Conservation (phyloP, 1,139 yeast species). For the Zygosaccharomyces sapae region DNA sequence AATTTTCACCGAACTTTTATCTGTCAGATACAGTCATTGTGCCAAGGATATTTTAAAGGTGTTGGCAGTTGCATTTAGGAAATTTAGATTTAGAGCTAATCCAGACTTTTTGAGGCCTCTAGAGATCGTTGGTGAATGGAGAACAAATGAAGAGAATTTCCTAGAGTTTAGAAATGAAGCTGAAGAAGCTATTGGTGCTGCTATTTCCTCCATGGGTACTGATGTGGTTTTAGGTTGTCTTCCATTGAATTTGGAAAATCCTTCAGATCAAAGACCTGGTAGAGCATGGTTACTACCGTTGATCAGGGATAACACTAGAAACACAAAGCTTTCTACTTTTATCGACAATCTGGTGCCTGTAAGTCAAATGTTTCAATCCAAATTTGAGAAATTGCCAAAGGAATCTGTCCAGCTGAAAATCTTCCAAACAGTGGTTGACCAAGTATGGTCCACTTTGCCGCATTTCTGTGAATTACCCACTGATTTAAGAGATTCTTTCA, state of each 20-base stretch:
- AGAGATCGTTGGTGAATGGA: slow-evolving; percentile 77
- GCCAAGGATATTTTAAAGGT: slow-evolving; percentile 72
- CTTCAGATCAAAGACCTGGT: slow-evolving; percentile 53
- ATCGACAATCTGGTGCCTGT: slow-evolving; percentile 63
- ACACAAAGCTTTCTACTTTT: slow-evolving; percentile 65
- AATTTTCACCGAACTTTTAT: slow-evolving; percentile 52
- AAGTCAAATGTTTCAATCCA: slow-evolving; percentile 51
- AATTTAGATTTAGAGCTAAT: slow-evolving; percentile 62
- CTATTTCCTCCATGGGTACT: slow-evolving; percentile 80
- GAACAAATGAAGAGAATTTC: slow-evolving; percentile 68
- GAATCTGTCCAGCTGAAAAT: slow-evolving; percentile 68
- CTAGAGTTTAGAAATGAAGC: slow-evolving; percentile 74
- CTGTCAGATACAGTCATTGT: slow-evolving; percentile 73
- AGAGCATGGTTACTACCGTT: slow-evolving; percentile 96
- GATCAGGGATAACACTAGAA: slow-evolving; percentile 76
- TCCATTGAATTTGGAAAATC: slow-evolving; percentile 68
- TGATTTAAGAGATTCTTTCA: slow-evolving; percentile 62
- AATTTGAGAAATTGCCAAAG: slow-evolving; percentile 37
- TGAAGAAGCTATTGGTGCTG: slow-evolving; percentile 75
- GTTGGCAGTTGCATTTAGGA: slow-evolving; percentile 57
- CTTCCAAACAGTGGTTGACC: slow-evolving; percentile 79
- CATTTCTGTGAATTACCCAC: slow-evolving; percentile 82
- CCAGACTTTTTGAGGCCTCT: slow-evolving; percentile 69
- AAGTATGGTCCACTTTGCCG: slow-evolving; percentile 88
- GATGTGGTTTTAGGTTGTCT: slow-evolving; percentile 67